Evolutionary conservation across 495 filamentous ascomycete genomes (phyloP).

Genomic region (Oidiodendron maius): DNA sequence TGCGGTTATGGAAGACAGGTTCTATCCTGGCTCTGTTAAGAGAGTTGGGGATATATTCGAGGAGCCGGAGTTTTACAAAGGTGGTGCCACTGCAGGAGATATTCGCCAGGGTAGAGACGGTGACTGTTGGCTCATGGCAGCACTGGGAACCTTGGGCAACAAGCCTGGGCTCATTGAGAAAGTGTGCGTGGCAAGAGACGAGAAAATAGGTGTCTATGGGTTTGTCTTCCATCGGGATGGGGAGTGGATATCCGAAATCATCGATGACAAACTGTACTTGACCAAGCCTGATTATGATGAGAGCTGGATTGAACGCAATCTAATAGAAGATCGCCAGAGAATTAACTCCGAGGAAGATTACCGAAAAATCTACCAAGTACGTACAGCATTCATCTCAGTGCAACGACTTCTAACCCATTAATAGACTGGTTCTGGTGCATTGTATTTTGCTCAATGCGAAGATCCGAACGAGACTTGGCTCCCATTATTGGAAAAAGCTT

Average conservation of each 20-base stretch:
- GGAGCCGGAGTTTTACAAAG: slow-evolving; percentile 75
- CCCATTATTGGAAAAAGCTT: slow-evolving; percentile 88
- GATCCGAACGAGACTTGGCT: slow-evolving; percentile 90
- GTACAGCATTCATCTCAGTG: neutral
- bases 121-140: slow-evolving; percentile 91
- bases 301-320: slow-evolving; percentile 50
- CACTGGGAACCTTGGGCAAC: slow-evolving; percentile 76
- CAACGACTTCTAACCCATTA: neutral
- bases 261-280: slow-evolving; percentile 74
- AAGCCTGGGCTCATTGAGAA: slow-evolving; percentile 72
- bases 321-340: slow-evolving; percentile 67
- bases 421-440: slow-evolving; percentile 55
- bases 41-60: slow-evolving; percentile 81
- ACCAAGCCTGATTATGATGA: slow-evolving; percentile 79
- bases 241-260: slow-evolving; percentile 85
- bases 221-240: slow-evolving; percentile 93
- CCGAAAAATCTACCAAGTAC: slow-evolving; percentile 56
- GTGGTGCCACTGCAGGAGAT: slow-evolving; percentile 77
- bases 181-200: slow-evolving; percentile 77
- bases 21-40: slow-evolving; percentile 54
- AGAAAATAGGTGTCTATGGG: slow-evolving; percentile 83
- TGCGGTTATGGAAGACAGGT: slow-evolving; percentile 6
- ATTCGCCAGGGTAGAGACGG: slow-evolving; percentile 75
- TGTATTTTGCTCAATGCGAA: slow-evolving; percentile 83
- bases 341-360: slow-evolving; percentile 74